Base-by-base conservation (phyloP, 73 alveolate genomes). In the Symbiodinium natans region DNA sequence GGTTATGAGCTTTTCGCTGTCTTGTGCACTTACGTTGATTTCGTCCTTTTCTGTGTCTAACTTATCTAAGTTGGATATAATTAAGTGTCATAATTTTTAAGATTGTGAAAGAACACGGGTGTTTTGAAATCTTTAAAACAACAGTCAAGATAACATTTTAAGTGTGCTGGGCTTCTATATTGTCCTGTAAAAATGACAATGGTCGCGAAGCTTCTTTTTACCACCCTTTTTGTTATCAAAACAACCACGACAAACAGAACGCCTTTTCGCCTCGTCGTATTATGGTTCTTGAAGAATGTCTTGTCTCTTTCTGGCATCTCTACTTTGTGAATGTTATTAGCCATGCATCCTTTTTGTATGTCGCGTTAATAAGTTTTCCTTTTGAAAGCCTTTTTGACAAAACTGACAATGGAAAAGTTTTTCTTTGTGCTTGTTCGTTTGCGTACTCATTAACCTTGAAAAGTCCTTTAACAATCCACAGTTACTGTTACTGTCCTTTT, bases 381-480 rank as follows among this genome's bases (percentile, higher is more conserved):
- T 85, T 74, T 43, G 48, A n/a, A 17, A 85, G 54, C 48, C 0
- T 46, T 46, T 23, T 52, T 74, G 4, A 11, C 13, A 19, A 74
- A 85, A 43, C 54, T 43, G 21, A 34, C 11, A 74, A 85, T 31
- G 33, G 80, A 46, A 31, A 52, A 25, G 10, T 3, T 34, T n/a
- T 85, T 48, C 29, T 54, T 85, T 85, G 48, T 43, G 31, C 29
- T 33, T 85, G 48, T n/a, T 52, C 54, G 80, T 74, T 52, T 33
- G 48, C 82, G 15, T 43, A n/a, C 36, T 43, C 80, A 31, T 43
- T 85, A 10, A 48, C n/a, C 54, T 85, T 13, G 48, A 11, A 31
- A 19, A 85, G 33, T 85, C 93, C 40, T 85, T 85, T n/a, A 85
- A 46, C 19, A 1, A 48, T 4, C 43, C 93, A 85, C 34, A 85